Evolutionary conservation across 2,329 filamentous ascomycete species (phyloP), one percentile per base, ranked within the genome.

Genomic region (Neophaeococcomyces aloes): DNA sequence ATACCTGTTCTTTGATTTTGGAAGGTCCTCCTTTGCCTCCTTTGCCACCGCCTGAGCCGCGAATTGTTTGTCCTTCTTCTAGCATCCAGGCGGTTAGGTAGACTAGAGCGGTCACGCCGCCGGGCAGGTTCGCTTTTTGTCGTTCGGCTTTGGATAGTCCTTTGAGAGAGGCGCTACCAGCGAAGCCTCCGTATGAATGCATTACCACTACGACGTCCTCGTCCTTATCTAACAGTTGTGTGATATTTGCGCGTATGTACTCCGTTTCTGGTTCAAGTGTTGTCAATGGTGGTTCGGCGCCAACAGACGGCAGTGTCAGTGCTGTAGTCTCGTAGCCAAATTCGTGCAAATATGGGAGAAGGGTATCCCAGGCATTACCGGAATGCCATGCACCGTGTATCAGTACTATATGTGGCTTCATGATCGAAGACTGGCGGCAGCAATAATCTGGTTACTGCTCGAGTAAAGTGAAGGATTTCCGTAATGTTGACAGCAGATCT

Each of bases 101-200:
- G 19, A 38, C 35, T 4, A 38, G n/a, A 8, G 35, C 21, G 4
- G 25, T 19, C 19, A 48, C 30, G 1, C 48, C 55, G 2, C 57
- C 60, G 5, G 56, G 54, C 0, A 38, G 14, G 15, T 56, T 56
- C 3, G 54, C 56, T 14, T 36, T 47, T 17, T 32, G 29, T 25
- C 45, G 34, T 30, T 44, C 30, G n/a, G 29, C 32, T 32, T 43
- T 46, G 2, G 42, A 23, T 8, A 63, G 48, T 1, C 55, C 61
- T 30, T 57, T 52, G 5, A 57, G 49, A 3, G 61, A 59, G 5
- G 52, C 49, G 7, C 57, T 58, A n/a, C 53, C 54, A 2, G 59
- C 59, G 1, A 62, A 29, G 2, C 61, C 59, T 4, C 59, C 57
- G 43, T 64, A 64, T 6, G 61, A 64, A 48, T 63, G 61, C 18